Conservation (phyloP, 2,329 filamentous ascomycete genomes). For the Arthroderma sp. region DNA sequence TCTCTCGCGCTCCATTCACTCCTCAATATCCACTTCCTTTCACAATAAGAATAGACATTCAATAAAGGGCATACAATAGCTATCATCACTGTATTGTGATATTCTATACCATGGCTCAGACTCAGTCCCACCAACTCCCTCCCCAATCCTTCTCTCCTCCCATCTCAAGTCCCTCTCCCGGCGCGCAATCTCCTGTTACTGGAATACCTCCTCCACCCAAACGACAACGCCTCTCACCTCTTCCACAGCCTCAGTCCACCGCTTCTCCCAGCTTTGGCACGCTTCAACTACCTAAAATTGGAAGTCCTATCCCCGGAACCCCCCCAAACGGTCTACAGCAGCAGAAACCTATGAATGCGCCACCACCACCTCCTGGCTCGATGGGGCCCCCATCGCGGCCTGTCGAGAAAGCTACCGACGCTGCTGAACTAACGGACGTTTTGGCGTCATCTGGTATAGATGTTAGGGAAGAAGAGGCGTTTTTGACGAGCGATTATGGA, state of each 20-base stretch:
- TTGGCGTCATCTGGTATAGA: constrained; percentile 76
- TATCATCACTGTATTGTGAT: too few relatives aligned
- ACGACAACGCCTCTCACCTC: constrained; percentile 57
- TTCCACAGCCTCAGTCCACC: constrained; percentile 44
- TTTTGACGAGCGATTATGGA: constrained; percentile 47
- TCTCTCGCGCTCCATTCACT: constrained; percentile 9
- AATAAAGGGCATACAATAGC: too few relatives aligned
- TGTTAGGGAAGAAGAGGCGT: constrained; percentile 73
- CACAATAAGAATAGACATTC: too few relatives aligned
- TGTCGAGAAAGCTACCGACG: constrained; percentile 38
- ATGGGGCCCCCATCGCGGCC: constrained; percentile 54
- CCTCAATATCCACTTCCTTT: not conserved
- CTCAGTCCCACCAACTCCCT: constrained; percentile 40
- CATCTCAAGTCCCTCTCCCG: constrained; percentile 49
- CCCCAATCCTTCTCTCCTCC: constrained; percentile 50
- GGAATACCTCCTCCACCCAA: constrained; percentile 44
- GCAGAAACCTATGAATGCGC: constrained; percentile 21
- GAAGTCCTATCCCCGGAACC: constrained; percentile 19
- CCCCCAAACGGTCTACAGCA: constrained; percentile 41
- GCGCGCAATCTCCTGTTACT: constrained; percentile 34
- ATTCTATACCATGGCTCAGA: constrained; percentile 43
- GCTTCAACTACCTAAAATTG: constrained; percentile 30
- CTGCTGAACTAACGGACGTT: constrained; percentile 67
- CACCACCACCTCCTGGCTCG: constrained; percentile 27
- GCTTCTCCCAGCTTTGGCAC: constrained; percentile 44